Conservation (phyloP, 805 yeast genomes). For the Wickerhamomyces mucosus region DNA sequence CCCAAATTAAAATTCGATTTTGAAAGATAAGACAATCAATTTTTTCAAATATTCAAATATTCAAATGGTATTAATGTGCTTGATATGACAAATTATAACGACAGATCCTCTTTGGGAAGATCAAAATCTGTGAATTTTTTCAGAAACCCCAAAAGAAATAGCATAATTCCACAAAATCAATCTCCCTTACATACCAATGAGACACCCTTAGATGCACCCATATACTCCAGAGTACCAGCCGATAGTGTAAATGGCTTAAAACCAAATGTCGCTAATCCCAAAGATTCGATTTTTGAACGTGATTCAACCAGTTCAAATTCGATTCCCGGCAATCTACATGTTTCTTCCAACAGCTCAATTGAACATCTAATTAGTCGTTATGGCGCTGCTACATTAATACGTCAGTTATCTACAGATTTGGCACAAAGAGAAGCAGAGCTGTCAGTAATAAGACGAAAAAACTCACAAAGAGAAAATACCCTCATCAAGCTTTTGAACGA, state of each 20-base stretch:
- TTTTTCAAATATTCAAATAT: too few species aligned
- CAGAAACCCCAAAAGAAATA: neutral
- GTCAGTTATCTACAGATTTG: conserved; percentile 39
- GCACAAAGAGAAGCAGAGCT: conserved; percentile 39
- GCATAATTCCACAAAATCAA: neutral
- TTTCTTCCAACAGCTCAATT: conserved; percentile 21
- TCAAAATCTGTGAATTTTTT: neutral
- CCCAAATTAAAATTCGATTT: too few species aligned
- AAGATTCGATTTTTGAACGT: too few species aligned
- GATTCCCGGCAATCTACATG: conserved; percentile 28
- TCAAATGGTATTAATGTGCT: too few species aligned
- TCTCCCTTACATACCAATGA: conserved; percentile 1
- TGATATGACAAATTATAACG: too few species aligned
- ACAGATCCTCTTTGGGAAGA: neutral
- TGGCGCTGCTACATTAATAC: conserved; percentile 28
- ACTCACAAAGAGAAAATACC: conserved; percentile 26
- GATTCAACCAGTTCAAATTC: too few species aligned
- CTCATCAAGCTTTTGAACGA: conserved; percentile 25
- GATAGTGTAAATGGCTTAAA: too few species aligned
- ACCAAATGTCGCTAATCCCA: too few species aligned
- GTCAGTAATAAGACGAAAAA: conserved; percentile 25
- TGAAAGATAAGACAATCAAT: too few species aligned
- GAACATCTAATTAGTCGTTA: conserved; percentile 23
- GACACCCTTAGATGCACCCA: conserved; percentile 6
- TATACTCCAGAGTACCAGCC: conserved; percentile 9